phyloP scores from a whole-genome alignment of 2,329 filamentous ascomycete species.

The Waltergamsia citrina region DNA sequence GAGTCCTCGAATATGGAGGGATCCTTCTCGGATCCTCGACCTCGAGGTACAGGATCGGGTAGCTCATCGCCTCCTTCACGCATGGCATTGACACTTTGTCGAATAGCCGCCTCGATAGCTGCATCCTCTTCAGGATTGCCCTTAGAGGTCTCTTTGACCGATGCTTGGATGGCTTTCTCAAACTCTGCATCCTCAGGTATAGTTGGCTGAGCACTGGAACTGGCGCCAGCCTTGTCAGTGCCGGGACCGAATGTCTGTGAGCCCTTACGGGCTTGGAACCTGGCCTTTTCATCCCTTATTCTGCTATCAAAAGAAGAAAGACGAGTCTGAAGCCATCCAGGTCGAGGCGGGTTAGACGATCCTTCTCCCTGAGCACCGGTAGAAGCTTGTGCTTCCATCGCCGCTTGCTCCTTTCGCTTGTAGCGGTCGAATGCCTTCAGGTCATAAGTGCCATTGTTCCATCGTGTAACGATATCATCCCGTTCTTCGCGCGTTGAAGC shows the following conservation, averaged over 20 bases:
- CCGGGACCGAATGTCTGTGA: constrained; percentile 12
- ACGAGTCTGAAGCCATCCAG: constrained; percentile 38
- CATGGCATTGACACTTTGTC: constrained; percentile 57
- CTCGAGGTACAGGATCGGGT: constrained; percentile 11
- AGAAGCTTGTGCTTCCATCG: constrained; percentile 19
- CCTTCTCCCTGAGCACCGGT: constrained; percentile 7
- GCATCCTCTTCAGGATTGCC: constrained; percentile 63
- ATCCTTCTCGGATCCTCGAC: constrained; percentile 11
- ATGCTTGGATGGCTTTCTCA: constrained; percentile 61
- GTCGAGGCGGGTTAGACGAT: background rate
- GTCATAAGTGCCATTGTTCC: constrained; percentile 52
- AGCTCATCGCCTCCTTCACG: constrained; percentile 17
- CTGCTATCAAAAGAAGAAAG: constrained; percentile 39
- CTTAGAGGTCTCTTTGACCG: constrained; percentile 59
- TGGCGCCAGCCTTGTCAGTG: constrained; percentile 7
- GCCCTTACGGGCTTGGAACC: constrained; percentile 17
- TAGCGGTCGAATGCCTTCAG: constrained; percentile 49
- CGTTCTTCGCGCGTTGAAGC: constrained; percentile 47
- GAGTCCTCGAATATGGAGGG: constrained; percentile 24
- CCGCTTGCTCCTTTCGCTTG: constrained; percentile 34
- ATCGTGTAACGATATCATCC: constrained; percentile 53
- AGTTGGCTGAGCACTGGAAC: constrained; percentile 1
- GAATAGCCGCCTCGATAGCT: constrained; percentile 62
- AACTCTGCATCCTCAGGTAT: constrained; percentile 46
- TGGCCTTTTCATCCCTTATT: constrained; percentile 36